Evolutionary conservation across 2,329 filamentous ascomycete species (phyloP), one percentile per base, ranked within the genome.

Genomic region (Penicillium sp.): DNA sequence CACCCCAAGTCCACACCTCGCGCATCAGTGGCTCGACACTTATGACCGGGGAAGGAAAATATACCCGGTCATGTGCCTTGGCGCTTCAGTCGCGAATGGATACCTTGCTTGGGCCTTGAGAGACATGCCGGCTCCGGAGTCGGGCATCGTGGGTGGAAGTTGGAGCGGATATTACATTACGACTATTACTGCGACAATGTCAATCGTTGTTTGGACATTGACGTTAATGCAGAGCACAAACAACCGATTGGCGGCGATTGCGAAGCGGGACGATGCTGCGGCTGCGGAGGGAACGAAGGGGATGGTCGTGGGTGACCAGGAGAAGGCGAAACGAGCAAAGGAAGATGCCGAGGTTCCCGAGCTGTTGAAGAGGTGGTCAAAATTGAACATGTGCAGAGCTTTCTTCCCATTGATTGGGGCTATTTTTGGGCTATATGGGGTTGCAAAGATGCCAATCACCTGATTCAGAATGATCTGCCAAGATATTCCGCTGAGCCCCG

Each of bases 21-120:
- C 67, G 19, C 67, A 66, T 37, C 69, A 74, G 59, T 74, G 69
- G 68, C 54, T 65, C 26, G 53, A 67, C 44, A 50, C 65, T 31
- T 74, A 70, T 58, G 51, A 85, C 59, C 76, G 86, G 1, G 85
- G 85, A 14, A 78, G 82, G 10, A 81, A 78, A 3, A 79, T 85
- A 16, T 75, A 77, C 2, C 75, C 84, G 3, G 80, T 85, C 58
- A 73, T 85, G 49, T 70, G 69, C 4, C 79, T 81, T 7, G 80
- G 79, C 0, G 84, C 86, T 39, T 55, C 82, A 10, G 81, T 84
- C 0, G 80, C 83, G 0, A 78, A 86, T 56, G 63, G 66, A 35
- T 79, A 77, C 53, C 70, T 75, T 3, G 64, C 67, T n/a, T 72
- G 71, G 59, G 54, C 47, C 25, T 44, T 66, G 31, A 57, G 52